Percentiles rank a stretch among this genome's conserved stretches.
These are phyloP conservation scores for Acer campestre DNA, from an alignment of 345 rosid genomes.

Conservation along the genomic window DNA sequence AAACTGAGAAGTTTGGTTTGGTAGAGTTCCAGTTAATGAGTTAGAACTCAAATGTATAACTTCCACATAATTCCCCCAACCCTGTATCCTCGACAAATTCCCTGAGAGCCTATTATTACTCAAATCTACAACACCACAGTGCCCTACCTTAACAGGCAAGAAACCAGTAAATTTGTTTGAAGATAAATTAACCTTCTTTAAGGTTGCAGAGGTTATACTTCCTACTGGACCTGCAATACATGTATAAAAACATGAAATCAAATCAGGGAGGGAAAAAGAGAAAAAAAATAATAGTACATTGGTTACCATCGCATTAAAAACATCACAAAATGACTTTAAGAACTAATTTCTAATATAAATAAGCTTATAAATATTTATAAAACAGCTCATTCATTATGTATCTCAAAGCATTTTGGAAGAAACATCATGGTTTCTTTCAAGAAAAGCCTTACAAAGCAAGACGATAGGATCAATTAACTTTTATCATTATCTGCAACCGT, in stretches of 20 bases:
- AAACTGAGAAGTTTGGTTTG: constrained; percentile 70
- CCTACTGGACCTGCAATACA: constrained; percentile 70
- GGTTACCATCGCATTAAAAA: not conserved
- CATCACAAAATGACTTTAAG: not conserved
- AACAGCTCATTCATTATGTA: not conserved
- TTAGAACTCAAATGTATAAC: constrained; percentile 74
- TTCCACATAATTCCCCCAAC: constrained; percentile 85
- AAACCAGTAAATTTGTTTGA: constrained; percentile 72
- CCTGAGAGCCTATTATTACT: constrained; percentile 76
- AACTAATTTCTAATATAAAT: not conserved
- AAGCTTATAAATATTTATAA: not conserved
- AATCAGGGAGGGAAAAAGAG: not conserved
- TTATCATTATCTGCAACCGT: no score
- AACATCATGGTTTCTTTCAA: not conserved
- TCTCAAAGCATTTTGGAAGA: constrained; percentile 6
- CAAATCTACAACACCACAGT: constrained; percentile 72
- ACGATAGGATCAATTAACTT: no score
- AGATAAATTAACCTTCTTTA: constrained; percentile 76
- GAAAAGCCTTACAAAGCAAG: not conserved
- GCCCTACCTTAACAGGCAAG: constrained; percentile 65
- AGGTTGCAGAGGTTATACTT: constrained; percentile 70
- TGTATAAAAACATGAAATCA: not conserved
- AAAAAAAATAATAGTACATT: not conserved
- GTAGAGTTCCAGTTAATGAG: constrained; percentile 62
- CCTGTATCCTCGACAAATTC: constrained; percentile 63